Conservation (phyloP, 306 rosid species). For the Nissolia schottii region DNA sequence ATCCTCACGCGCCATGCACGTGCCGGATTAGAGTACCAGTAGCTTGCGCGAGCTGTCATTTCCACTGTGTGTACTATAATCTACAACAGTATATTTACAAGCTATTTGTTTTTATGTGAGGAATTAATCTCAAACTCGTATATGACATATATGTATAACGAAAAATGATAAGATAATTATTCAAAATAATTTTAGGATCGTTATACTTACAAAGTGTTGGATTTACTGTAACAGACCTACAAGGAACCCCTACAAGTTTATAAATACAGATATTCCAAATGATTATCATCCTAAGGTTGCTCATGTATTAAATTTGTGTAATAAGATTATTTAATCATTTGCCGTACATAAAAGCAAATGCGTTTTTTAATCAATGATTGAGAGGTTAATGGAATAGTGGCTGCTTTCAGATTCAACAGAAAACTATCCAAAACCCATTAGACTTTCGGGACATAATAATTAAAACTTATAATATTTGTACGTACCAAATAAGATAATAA, state of each 20-base stretch:
- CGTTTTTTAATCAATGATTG: conserved; percentile 3
- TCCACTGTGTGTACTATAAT: not conserved
- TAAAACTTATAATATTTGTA: not conserved
- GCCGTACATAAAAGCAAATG: not conserved
- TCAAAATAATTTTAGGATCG: no score
- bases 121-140: not conserved
- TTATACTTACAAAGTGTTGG: no score
- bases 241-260: no score
- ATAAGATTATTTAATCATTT: not conserved
- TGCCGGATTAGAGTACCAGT: conserved; percentile 2
- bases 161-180: no score
- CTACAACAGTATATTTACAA: not conserved
- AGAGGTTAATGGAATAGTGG: conserved; percentile 20
- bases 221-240: no score
- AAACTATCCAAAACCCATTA: not conserved
- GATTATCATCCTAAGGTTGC: no score
- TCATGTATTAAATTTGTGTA: not conserved
- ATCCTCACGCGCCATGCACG: conserved; percentile 29
- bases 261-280: no score
- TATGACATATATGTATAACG: no score
- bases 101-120: not conserved
- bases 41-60: conserved; percentile 5
- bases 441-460: not conserved
- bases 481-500: not conserved
- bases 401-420: not conserved